These are phyloP conservation scores for Yamadazyma dushanensis DNA, from an alignment of 1,139 yeast genomes.

Conservation along the genomic window DNA sequence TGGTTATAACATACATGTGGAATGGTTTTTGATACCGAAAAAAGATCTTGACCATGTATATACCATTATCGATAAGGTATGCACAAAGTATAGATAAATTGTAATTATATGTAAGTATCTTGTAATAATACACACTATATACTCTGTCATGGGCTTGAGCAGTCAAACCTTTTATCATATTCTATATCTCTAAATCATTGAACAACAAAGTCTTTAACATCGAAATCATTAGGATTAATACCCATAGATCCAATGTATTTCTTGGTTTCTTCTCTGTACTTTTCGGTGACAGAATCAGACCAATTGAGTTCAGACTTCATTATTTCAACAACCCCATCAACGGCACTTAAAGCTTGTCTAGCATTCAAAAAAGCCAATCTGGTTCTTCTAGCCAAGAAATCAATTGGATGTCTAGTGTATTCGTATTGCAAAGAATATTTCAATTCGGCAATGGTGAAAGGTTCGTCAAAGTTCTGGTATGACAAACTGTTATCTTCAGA, in stretches of 20 bases:
- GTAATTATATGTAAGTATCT: background rate
- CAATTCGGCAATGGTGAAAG: slow-evolving; percentile 91
- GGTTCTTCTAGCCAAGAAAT: slow-evolving; percentile 90
- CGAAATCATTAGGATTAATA: slow-evolving; percentile 37
- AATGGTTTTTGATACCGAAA: slow-evolving; percentile 60
- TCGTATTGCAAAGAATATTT: slow-evolving; percentile 80
- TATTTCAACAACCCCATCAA: slow-evolving; percentile 82
- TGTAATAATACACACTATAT: slow-evolving; percentile 1
- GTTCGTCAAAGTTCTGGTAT: slow-evolving; percentile 68
- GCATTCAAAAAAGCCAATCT: slow-evolving; percentile 92
- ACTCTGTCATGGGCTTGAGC: background rate
- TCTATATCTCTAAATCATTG: slow-evolving; percentile 14
- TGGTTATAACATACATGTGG: slow-evolving; percentile 46
- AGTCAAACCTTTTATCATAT: slow-evolving; percentile 1
- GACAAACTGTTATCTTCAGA: slow-evolving; percentile 37
- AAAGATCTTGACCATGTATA: slow-evolving; percentile 38
- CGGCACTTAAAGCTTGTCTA: slow-evolving; percentile 75
- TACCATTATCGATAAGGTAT: slow-evolving; percentile 33
- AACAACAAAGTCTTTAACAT: slow-evolving; percentile 30
- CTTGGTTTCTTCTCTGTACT: slow-evolving; percentile 54
- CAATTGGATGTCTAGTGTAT: slow-evolving; percentile 84
- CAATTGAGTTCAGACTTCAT: slow-evolving; percentile 81
- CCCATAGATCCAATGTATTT: slow-evolving; percentile 66
- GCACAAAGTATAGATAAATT: slow-evolving; percentile 1
- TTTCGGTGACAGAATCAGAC: slow-evolving; percentile 59